phyloP scores from a whole-genome alignment of 306 rosid species.

The Luffa aegyptiaca region DNA sequence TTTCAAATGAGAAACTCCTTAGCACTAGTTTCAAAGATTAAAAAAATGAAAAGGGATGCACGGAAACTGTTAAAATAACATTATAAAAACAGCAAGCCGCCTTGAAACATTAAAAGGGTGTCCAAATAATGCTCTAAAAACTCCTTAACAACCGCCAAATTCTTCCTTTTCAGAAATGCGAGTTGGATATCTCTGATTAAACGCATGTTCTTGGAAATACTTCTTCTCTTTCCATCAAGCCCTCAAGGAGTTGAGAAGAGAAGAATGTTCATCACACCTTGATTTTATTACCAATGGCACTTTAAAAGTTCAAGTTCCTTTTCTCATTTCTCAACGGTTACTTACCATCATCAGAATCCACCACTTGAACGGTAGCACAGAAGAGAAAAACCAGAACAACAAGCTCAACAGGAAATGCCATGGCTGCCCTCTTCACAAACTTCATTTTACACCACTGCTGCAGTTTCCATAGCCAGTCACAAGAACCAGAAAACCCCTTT shows the following conservation, averaged over 20 bases:
- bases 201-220: neutral
- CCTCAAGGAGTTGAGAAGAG: neutral
- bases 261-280: neutral
- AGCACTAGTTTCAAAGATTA: neutral
- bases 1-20: neutral
- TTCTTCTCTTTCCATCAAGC: neutral
- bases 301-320: neutral
- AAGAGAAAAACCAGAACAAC: slow-evolving; percentile 39
- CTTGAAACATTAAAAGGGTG: neutral
- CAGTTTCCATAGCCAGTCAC: neutral
- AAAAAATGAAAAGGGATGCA: neutral
- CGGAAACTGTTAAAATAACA: neutral
- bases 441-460: neutral
- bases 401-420: slow-evolving; percentile 46
- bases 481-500: neutral
- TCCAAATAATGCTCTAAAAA: neutral
- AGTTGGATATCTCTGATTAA: neutral
- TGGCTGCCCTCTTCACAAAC: slow-evolving; percentile 10
- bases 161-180: neutral
- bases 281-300: neutral
- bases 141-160: neutral
- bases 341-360: slow-evolving; percentile 80
- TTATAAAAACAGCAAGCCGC: neutral
- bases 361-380: slow-evolving; percentile 33
- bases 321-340: slow-evolving; percentile 6